Conservation (phyloP, 257 asterid genomes). For the Paraleonurus japonicus region DNA sequence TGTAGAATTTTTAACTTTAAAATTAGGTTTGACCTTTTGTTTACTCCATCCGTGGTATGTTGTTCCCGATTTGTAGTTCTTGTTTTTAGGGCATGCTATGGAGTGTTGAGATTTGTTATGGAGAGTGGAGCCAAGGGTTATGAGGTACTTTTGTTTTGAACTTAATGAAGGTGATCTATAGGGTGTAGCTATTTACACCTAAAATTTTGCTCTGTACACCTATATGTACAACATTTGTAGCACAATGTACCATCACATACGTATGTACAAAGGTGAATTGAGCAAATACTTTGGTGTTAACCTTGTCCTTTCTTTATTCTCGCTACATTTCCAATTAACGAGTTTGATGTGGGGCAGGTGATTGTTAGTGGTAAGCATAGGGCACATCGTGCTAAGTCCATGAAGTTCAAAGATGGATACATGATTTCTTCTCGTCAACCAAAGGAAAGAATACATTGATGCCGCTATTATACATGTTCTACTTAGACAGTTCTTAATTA, state of each 20-base stretch:
- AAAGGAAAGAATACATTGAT: conserved; percentile 56
- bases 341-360: conserved; percentile 45
- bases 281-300: too few species aligned
- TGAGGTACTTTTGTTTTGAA: conserved; percentile 27
- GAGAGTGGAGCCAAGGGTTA: conserved; percentile 49
- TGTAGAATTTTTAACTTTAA: not conserved
- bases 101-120: conserved; percentile 46
- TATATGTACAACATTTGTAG: too few species aligned
- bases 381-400: conserved; percentile 59
- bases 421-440: conserved; percentile 67
- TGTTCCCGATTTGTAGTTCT: not conserved
- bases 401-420: conserved; percentile 65
- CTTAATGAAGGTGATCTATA: too few species aligned
- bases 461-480: conserved; percentile 62
- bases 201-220: too few species aligned
- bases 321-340: not conserved
- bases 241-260: too few species aligned
- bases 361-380: conserved; percentile 65
- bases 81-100: conserved; percentile 37
- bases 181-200: too few species aligned
- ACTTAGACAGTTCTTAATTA: conserved; percentile 45
- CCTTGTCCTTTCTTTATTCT: too few species aligned
- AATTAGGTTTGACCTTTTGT: too few species aligned
- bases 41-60: too few species aligned
- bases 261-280: too few species aligned